phyloP scores from a whole-genome alignment of 2,329 filamentous ascomycete genomes.

The Alternaria brassicae region DNA sequence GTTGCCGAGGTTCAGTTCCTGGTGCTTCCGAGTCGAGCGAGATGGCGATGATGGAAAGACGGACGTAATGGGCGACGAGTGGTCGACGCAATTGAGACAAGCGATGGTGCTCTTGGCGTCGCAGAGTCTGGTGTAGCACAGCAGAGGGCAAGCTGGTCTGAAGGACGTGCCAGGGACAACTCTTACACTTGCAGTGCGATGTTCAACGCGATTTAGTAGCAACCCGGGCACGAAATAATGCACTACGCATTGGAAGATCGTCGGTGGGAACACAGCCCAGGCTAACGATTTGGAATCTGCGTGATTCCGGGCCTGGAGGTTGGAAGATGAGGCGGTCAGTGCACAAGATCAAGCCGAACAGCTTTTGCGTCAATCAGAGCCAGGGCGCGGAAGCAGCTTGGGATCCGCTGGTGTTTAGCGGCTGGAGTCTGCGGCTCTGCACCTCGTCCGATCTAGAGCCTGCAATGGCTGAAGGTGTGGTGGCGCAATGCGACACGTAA shows the following conservation, averaged over 20 bases:
- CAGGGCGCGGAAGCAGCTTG: slow-evolving; percentile 8
- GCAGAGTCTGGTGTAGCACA: slow-evolving; percentile 32
- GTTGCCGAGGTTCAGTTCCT: not conserved
- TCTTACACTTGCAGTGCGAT: slow-evolving; percentile 35
- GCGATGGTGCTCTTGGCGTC: slow-evolving; percentile 39
- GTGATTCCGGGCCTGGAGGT: slow-evolving; percentile 19
- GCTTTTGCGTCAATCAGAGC: slow-evolving; percentile 16
- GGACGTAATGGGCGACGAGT: slow-evolving; percentile 1
- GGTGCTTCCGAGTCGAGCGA: not conserved
- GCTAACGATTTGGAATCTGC: slow-evolving; percentile 41
- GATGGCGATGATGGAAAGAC: slow-evolving; percentile 2
- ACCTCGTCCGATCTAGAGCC: slow-evolving; percentile 18
- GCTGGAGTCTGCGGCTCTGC: slow-evolving; percentile 25
- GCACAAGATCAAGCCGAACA: slow-evolving; percentile 22
- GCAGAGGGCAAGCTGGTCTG: slow-evolving; percentile 22
- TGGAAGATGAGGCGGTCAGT: slow-evolving; percentile 18
- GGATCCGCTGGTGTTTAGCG: slow-evolving; percentile 15
- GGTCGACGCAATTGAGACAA: slow-evolving; percentile 36
- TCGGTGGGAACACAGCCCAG: slow-evolving; percentile 33
- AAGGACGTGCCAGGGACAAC: slow-evolving; percentile 21
- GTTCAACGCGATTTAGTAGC: slow-evolving; percentile 28
- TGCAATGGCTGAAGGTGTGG: slow-evolving; percentile 5
- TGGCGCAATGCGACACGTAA: slow-evolving; percentile 7
- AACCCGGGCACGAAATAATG: slow-evolving; percentile 20
- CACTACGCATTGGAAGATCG: slow-evolving; percentile 14